Percentiles rank a stretch among this genome's conserved stretches.
Evolutionary conservation across 2,329 filamentous ascomycete species (phyloP).

Genomic region (Apiospora malaysiana): DNA sequence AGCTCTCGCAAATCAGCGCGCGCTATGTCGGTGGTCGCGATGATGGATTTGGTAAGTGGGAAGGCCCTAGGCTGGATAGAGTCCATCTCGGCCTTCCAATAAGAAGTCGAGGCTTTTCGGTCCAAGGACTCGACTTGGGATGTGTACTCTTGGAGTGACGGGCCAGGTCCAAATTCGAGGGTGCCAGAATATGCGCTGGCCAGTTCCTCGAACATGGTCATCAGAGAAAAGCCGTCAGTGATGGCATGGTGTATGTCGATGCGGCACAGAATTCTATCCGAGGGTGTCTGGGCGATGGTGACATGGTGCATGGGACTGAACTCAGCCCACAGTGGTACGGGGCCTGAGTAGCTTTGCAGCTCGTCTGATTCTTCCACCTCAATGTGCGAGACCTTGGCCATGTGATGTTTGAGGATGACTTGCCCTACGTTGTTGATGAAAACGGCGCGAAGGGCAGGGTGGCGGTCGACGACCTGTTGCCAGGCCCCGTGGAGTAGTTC

Average conservation of each 20-base stretch:
- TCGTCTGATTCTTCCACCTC: neutral
- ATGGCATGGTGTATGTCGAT: conserved; percentile 23
- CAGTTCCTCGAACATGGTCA: conserved; percentile 25
- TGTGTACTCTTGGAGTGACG: conserved; percentile 19
- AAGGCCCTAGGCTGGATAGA: neutral
- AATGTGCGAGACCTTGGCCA: neutral
- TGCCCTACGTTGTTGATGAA: conserved; percentile 12
- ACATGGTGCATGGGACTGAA: conserved; percentile 20
- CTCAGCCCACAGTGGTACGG: neutral
- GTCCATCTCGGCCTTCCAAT: neutral
- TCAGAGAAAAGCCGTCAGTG: conserved; percentile 23
- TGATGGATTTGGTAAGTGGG: neutral
- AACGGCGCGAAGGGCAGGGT: conserved; percentile 21
- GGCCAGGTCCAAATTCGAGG: conserved; percentile 4
- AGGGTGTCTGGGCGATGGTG: conserved; percentile 19
- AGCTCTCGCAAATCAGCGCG: conserved; percentile 17
- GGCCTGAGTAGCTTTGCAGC: neutral
- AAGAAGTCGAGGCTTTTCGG: neutral
- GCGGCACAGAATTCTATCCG: conserved; percentile 12
- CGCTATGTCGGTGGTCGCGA: too few relatives aligned
- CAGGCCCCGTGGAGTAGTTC: conserved; percentile 22
- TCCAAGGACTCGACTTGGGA: conserved; percentile 10
- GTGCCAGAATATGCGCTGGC: conserved; percentile 19
- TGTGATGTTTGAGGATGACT: neutral
- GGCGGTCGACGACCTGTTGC: conserved; percentile 25